Base-by-base conservation (phyloP, 768 basidiomycete species). In the Chalciporus piperatus region DNA sequence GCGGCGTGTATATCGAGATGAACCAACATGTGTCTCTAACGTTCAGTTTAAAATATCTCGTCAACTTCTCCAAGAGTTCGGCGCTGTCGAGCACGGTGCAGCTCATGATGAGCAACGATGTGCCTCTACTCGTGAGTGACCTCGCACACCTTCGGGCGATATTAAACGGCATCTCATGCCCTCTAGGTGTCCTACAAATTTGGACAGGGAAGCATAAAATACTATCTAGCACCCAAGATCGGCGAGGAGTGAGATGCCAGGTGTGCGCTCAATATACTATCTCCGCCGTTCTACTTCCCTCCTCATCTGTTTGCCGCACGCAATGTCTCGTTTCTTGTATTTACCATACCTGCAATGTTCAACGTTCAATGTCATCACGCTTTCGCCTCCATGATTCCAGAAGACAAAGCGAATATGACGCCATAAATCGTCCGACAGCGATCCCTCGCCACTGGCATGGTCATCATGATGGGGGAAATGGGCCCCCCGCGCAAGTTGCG, bases 161-260 rank as follows among this genome's bases (percentile, higher is more conserved):
- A 27, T 27, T 7, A 22, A 47, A 37, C 14, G 0, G 28, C 13
- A 6, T 28, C 17, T 45, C 9, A 46, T 22, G 25, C 40, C n/a
- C 41, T 32, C 33, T 56, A 92, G 90, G 90, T 94, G 39, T 84
- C 87, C 35, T 98, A 94, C 71, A 83, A 87, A 55, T 98, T 97
- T 62, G 84, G 83, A 41, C 87, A 90, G 64, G 95, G 95, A 1
- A 77, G 80, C 59, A 91, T 98, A 68, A 82, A 87, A 55, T 98
- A 96, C 78, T 98, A 94, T 77, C 81, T 98, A 48, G 95, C 95
- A 40, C 95, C 95, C 20, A 98, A 98, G 76, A 94, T 94, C 54
- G 87, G 89, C 28, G 90, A 93, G 59, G 90, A 93, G 51, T 91
- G 62, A 74, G 40, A 12, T 23, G 14, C 19, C 20, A 20, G 43